Conservation (phyloP, 805 yeast genomes). For the Candida krabiensis region DNA sequence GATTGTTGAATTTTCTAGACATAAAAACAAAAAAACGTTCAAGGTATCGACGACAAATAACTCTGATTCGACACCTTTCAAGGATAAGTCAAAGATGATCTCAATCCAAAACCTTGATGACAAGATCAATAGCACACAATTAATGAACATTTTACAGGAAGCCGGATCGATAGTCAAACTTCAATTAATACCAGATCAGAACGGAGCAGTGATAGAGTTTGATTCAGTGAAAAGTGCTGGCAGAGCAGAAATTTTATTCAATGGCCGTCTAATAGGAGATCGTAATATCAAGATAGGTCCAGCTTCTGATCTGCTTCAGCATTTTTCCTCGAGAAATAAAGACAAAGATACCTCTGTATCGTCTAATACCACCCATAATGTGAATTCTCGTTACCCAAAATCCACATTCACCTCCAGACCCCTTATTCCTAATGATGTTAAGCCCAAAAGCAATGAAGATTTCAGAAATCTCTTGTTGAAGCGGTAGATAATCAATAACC, state of each 20-base stretch:
- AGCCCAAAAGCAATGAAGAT: slow-evolving; percentile 37
- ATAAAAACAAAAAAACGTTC: slow-evolving; percentile 8
- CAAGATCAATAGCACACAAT: slow-evolving; percentile 37
- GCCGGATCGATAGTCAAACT: slow-evolving; percentile 42
- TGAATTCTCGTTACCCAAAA: no score
- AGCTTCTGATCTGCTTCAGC: slow-evolving; percentile 30
- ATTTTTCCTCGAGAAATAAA: no score
- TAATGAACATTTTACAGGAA: slow-evolving; percentile 31
- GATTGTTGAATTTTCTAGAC: slow-evolving; percentile 47
- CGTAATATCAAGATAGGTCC: slow-evolving; percentile 31
- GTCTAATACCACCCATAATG: no score
- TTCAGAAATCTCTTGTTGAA: slow-evolving; percentile 36
- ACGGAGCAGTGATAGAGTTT: slow-evolving; percentile 53
- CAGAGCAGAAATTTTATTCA: slow-evolving; percentile 43
- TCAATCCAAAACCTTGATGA: slow-evolving; percentile 33
- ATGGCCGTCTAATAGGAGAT: slow-evolving; percentile 40
- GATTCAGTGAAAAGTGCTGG: slow-evolving; percentile 47
- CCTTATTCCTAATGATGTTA: no score
- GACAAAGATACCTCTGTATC: no score
- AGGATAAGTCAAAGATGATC: slow-evolving; percentile 19
- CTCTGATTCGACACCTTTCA: background rate
- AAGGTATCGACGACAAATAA: background rate
- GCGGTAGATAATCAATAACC: no score
- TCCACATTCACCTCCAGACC: no score
- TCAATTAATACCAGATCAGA: slow-evolving; percentile 43